Evolutionary conservation across 257 asterid genomes (phyloP), one percentile per base, ranked within the genome.

Genomic region (Pogostemon cablin): DNA sequence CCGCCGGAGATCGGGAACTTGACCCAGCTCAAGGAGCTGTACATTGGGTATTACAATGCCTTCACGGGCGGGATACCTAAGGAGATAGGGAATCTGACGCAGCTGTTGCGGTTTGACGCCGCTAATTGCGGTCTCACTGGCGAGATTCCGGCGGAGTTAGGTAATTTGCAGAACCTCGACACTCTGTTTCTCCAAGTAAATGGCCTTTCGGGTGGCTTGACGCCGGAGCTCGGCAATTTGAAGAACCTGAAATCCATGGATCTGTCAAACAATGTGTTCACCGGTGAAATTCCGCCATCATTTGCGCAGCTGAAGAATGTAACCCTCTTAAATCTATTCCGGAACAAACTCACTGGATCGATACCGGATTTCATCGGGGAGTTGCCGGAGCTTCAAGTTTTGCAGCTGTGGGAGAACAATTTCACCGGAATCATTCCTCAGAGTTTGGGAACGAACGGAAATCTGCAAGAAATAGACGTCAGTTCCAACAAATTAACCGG

Each of bases 371-470:
- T 91, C 68, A 76, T 93, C 12, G 96, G 80, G 2, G 96, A 89
- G 65, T 80, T 91, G 73, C 96, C 97, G 42, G 79, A 79, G 73
- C 82, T 93, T 39, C 87, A 93, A 73, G 97, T 93, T 41, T 65
- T 93, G 83, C 98, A 93, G 70, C 53, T 93, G 25, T 93, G 98
- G 98, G 98, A 93, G 69, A 93, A 93, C 77, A 93, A 90, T 47
- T 93, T 93, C 83, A 91, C 98, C 15, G 98, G 97, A 11, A 80
- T 88, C 39, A 87, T 93, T 59, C 98, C 98, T 0, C 86, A 58
- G 42, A 85, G 79, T 76, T 77, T 93, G 53, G 98, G 98, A 9
- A 69, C 76, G 3, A 90, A 87, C 10, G 93, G 97, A 38, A 88
- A 81, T 53, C 86, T 93, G 38, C 90, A 81, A 38, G 83, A 67